Percentiles rank a stretch among this genome's conserved stretches.
Evolutionary conservation across 2,329 filamentous ascomycete genomes (phyloP).

Genomic region (Colletotrichum cuscutae): DNA sequence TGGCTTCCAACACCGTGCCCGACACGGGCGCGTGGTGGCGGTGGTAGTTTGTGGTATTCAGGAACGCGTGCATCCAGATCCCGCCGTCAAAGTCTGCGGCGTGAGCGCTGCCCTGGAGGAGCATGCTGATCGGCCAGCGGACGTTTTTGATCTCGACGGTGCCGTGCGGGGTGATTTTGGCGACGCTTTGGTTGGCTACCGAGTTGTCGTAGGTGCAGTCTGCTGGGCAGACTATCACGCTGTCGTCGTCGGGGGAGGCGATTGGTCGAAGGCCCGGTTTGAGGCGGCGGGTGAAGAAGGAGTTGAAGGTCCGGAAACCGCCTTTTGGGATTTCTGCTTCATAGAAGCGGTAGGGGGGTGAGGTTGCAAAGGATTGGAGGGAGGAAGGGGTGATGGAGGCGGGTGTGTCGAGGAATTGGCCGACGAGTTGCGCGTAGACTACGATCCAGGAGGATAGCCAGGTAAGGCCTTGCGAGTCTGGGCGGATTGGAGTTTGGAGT

Average conservation of each 20-base stretch:
- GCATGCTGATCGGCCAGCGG: constrained; percentile 47
- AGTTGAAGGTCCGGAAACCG: constrained; percentile 50
- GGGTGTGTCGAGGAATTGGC: constrained; percentile 45
- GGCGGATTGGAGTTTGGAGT: constrained; percentile 39
- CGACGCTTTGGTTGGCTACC: constrained; percentile 36
- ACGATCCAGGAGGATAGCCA: constrained; percentile 51
- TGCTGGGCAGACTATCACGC: constrained; percentile 46
- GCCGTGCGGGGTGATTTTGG: constrained; percentile 39
- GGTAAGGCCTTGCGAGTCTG: constrained; percentile 41
- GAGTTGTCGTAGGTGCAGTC: constrained; percentile 48
- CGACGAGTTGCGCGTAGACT: constrained; percentile 46
- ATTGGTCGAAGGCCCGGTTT: constrained; percentile 47
- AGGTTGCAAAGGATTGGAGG: constrained; percentile 44
- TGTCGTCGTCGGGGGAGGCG: constrained; percentile 40
- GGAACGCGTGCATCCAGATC: constrained; percentile 52
- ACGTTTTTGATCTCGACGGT: constrained; percentile 48
- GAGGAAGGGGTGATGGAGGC: constrained; percentile 45
- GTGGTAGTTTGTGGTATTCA: constrained; percentile 54
- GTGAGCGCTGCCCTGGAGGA: constrained; percentile 46
- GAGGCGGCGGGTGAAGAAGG: constrained; percentile 50
- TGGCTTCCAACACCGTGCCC: constrained; percentile 49
- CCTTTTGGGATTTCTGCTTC: constrained; percentile 44
- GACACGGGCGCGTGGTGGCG: constrained; percentile 52
- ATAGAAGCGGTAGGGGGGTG: constrained; percentile 43
- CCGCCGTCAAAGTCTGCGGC: constrained; percentile 49